Conservation (phyloP, 179 eudicot genomes). For the Camellia oleifera region DNA sequence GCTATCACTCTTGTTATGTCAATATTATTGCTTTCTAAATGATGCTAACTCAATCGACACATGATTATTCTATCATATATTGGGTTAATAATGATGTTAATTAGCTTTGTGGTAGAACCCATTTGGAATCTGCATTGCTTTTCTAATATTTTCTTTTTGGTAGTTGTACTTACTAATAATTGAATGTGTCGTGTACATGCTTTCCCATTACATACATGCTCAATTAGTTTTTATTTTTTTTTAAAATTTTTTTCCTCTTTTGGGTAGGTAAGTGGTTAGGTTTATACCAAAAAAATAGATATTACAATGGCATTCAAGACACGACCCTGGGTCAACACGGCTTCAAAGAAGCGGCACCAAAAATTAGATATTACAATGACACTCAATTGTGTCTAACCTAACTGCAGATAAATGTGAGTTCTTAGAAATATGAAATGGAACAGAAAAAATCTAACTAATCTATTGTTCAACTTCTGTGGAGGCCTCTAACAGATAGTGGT, state of each 20-base stretch:
- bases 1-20: constrained; percentile 3
- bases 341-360: no score
- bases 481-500: background rate
- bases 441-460: background rate
- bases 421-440: background rate
- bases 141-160: background rate
- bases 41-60: background rate
- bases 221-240: background rate
- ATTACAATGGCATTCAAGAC: no score
- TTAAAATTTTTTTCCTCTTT: no score
- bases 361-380: no score
- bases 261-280: no score
- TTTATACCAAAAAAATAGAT: no score
- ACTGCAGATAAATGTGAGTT: background rate
- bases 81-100: background rate
- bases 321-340: no score
- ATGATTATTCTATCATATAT: background rate
- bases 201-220: background rate
- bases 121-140: background rate
- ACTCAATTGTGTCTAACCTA: background rate
- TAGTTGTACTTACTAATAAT: constrained; percentile 2
- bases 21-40: background rate
- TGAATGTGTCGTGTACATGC: background rate
- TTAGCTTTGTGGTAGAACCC: background rate
- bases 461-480: background rate